These are phyloP conservation scores for Herpetospermum pedunculosum DNA, from an alignment of 306 rosid species.

Conservation along the genomic window DNA sequence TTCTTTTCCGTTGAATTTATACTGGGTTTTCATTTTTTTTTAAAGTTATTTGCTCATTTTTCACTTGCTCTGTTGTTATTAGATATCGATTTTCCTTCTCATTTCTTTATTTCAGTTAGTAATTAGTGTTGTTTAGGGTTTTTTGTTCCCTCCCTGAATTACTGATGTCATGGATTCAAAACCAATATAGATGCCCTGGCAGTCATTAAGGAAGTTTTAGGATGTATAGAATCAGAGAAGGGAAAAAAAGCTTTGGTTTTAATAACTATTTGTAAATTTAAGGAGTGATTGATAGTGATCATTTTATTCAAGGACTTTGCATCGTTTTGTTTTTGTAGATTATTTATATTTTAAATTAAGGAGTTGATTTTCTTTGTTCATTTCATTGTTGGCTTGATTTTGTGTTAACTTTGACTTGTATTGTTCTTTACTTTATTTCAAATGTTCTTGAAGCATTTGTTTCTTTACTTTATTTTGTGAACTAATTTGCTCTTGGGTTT, in stretches of 20 bases:
- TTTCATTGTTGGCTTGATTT: not conserved
- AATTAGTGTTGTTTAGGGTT: not conserved
- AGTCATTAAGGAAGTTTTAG: not conserved
- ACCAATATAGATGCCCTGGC: not conserved
- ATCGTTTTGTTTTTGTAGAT: not conserved
- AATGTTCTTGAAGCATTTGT: not conserved
- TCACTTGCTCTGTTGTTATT: not conserved
- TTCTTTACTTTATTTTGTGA: not conserved
- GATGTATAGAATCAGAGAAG: not conserved
- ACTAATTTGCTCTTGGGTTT: not conserved
- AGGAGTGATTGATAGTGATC: not conserved
- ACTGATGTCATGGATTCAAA: not conserved
- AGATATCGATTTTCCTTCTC: not conserved
- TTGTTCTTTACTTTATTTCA: not conserved
- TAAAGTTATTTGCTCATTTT: not conserved
- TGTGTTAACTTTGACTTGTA: not conserved
- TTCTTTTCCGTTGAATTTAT: not conserved
- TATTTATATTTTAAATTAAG: not conserved
- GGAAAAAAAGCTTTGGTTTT: not conserved
- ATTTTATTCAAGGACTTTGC: not conserved
- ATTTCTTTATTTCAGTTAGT: not conserved
- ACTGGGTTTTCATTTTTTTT: not conserved
- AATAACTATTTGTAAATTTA: not conserved
- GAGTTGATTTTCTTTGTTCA: not conserved
- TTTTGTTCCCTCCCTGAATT: not conserved